These are phyloP conservation scores for Zostera marina DNA, from an alignment of 116 monocot genomes.

Conservation along the genomic window DNA sequence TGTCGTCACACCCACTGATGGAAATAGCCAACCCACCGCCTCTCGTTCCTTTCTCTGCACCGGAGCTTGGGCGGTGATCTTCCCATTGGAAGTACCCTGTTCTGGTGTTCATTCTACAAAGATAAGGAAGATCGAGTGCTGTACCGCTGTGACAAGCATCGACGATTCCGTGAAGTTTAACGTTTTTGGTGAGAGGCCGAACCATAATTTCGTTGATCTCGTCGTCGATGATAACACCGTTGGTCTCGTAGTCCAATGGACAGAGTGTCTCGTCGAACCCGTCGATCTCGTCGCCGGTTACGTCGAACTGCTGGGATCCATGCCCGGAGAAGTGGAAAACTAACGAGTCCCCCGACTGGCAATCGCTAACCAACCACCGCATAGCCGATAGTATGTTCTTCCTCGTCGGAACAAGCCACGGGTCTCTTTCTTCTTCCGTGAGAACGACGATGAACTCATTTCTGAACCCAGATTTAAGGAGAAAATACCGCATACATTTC, in stretches of 20 bases:
- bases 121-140: constrained; percentile 60
- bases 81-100: constrained; percentile 61
- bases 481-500: constrained; percentile 49
- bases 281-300: constrained; percentile 41
- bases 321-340: constrained; percentile 98
- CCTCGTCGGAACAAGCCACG: constrained; percentile 34
- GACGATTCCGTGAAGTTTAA: constrained; percentile 69
- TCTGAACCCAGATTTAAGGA: constrained; percentile 33
- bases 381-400: constrained; percentile 56
- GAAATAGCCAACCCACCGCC: constrained; percentile 70
- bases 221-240: constrained; percentile 64
- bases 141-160: constrained; percentile 95
- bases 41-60: constrained; percentile 39
- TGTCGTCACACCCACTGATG: constrained; percentile 88
- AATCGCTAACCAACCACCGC: constrained; percentile 53
- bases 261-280: constrained; percentile 83
- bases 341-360: constrained; percentile 55
- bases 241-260: constrained; percentile 65
- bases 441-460: constrained; percentile 6
- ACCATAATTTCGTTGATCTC: constrained; percentile 68
- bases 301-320: constrained; percentile 55
- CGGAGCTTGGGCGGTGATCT: constrained; percentile 20
- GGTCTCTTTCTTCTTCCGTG: constrained; percentile 34
- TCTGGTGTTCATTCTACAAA: constrained; percentile 72
- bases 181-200: constrained; percentile 37